Evolutionary conservation across 352 stramenopile species (phyloP), one percentile per base, ranked within the genome.

Genomic region (Pythium vanterpoolii): DNA sequence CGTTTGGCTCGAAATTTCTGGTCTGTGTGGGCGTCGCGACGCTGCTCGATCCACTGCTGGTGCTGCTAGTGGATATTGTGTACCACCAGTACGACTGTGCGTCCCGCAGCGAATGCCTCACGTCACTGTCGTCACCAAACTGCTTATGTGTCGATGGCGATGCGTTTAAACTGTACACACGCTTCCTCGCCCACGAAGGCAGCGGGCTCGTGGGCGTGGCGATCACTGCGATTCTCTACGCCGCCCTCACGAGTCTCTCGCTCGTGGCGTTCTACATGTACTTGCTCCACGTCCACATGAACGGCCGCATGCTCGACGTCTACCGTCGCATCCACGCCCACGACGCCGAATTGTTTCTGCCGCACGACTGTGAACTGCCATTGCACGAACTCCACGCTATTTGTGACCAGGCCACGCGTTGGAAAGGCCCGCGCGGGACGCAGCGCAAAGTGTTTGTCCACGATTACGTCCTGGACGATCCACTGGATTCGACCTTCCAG

Each of bases 321-420:
- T 96, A 95, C 55, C 72, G 83, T 1, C 83, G 89, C 21, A 56
- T 96, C 9, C 81, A 95, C 58, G 83, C 68, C 9, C 72, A 79
- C 9, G 80, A 94, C 43, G 61, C 73, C 44, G 52, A 75, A 1
- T 92, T 97, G 43, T 96, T 96, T 56, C 64, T 96, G 14, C 90
- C 90, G n/a, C 77, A 96, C 40, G 89, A 97, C 66, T 78, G 85
- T 46, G 90, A 97, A 44, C 58, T 97, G 18, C 90, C 80, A 4
- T 50, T 82, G 2, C 62, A 81, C 14, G 89, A 96, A 60, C 63
- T 97, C 14, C 54, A 76, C 23, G 60, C 72, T n/a, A 74, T 95
- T 9, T 90, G 78, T 60, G 70, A 72, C 16, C 60, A 79, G 18
- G 85, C 87, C 1, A 62, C 50, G n/a, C 75, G 74, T 1, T 96